These are phyloP conservation scores for Lasiodiplodia citricola DNA, from an alignment of 2,329 filamentous ascomycete species.

Conservation along the genomic window DNA sequence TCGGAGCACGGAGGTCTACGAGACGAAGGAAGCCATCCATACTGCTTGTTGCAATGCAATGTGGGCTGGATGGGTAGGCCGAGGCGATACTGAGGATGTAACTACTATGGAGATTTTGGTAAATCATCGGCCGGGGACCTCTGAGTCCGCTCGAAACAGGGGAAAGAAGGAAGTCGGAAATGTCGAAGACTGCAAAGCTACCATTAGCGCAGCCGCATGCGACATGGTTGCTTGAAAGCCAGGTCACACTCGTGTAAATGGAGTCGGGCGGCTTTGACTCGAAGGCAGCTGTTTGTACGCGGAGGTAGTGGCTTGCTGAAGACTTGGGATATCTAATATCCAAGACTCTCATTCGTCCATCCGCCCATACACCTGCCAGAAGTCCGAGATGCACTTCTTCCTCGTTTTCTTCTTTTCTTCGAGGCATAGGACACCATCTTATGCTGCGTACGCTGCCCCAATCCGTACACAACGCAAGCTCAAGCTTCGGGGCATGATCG, in stretches of 20 bases:
- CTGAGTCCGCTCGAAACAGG: constrained; percentile 32
- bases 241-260: constrained; percentile 61
- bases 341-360: constrained; percentile 61
- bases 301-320: constrained; percentile 40
- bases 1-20: constrained; percentile 58
- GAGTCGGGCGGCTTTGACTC: constrained; percentile 56
- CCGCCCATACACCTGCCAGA: constrained; percentile 63
- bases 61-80: constrained; percentile 60
- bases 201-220: constrained; percentile 63
- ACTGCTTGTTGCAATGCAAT: constrained; percentile 58
- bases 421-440: constrained; percentile 61
- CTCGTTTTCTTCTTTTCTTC: constrained; percentile 34
- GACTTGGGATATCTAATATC: constrained; percentile 46
- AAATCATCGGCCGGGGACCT: constrained; percentile 48
- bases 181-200: constrained; percentile 59
- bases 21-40: constrained; percentile 62
- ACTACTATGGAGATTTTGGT: constrained; percentile 50
- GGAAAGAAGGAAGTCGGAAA: constrained; percentile 44
- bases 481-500: constrained; percentile 51
- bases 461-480: constrained; percentile 59
- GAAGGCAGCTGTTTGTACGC: constrained; percentile 56
- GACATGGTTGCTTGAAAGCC: constrained; percentile 62
- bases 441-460: constrained; percentile 62
- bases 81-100: constrained; percentile 56
- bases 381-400: constrained; percentile 52